phyloP scores from a whole-genome alignment of 1,139 yeast species.

The Geotrichum candidum region DNA sequence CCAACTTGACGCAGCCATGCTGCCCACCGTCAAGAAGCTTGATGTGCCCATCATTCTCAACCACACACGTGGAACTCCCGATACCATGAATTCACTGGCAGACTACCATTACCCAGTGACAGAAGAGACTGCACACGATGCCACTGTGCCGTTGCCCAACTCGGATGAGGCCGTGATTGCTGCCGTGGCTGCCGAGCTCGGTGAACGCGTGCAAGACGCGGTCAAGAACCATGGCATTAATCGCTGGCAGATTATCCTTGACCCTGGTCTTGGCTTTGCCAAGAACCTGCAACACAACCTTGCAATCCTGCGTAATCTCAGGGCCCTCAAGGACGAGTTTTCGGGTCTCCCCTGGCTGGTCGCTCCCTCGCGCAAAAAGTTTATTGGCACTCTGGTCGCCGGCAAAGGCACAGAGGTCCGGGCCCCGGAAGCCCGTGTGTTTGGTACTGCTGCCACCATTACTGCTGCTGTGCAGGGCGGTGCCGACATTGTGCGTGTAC shows the following conservation, averaged over 20 bases:
- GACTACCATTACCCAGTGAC: slow-evolving; percentile 37
- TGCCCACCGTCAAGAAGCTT: slow-evolving; percentile 57
- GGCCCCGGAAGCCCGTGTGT: slow-evolving; percentile 45
- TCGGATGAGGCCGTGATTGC: slow-evolving; percentile 40
- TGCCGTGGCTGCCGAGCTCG: slow-evolving; percentile 60
- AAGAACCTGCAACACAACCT: slow-evolving; percentile 66
- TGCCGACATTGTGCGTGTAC: slow-evolving; percentile 82
- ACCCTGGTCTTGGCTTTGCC: slow-evolving; percentile 96
- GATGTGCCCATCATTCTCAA: slow-evolving; percentile 71
- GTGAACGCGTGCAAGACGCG: slow-evolving; percentile 52
- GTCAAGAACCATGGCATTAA: slow-evolving; percentile 51
- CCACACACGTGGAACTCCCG: slow-evolving; percentile 80
- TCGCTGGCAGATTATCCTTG: slow-evolving; percentile 87
- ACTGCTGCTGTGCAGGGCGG: slow-evolving; percentile 70
- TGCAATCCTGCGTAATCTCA: slow-evolving; percentile 51
- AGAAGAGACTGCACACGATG: slow-evolving; percentile 39
- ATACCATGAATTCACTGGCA: slow-evolving; percentile 61
- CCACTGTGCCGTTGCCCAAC: slow-evolving; percentile 28
- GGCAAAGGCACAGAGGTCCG: slow-evolving; percentile 22
- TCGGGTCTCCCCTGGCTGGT: slow-evolving; percentile 57
- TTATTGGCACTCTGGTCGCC: slow-evolving; percentile 67
- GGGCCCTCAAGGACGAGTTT: slow-evolving; percentile 28
- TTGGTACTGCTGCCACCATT: slow-evolving; percentile 73
- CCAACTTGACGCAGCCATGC: slow-evolving; percentile 56
- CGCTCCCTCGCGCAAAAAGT: slow-evolving; percentile 85